Conservation (phyloP, 2,329 filamentous ascomycete genomes). For the Gaeumannomyces sp. region DNA sequence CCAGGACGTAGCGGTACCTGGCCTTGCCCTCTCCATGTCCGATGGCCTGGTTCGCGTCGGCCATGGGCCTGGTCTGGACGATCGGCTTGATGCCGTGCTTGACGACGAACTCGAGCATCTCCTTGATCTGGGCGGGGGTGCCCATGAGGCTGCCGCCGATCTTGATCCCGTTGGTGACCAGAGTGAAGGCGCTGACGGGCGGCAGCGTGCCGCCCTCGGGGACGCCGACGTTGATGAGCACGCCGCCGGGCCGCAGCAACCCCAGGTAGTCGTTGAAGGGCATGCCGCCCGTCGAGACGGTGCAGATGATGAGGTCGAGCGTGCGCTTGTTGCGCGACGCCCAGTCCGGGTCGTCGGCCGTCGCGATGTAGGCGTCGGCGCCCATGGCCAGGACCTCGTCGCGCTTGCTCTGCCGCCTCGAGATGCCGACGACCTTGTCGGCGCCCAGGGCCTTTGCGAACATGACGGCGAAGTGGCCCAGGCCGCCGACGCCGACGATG, state of each 20-base stretch:
- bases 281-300: constrained; percentile 48
- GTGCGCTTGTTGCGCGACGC: constrained; percentile 39
- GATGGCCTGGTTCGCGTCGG: constrained; percentile 50
- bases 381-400: constrained; percentile 14
- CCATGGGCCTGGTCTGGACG: constrained; percentile 50
- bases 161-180: constrained; percentile 51
- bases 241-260: constrained; percentile 60
- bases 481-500: constrained; percentile 15
- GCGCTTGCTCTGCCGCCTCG: constrained; percentile 13
- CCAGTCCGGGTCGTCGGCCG: constrained; percentile 49
- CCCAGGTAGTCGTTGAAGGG: constrained; percentile 56
- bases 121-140: constrained; percentile 52
- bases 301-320: constrained; percentile 55
- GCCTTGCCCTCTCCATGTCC: constrained; percentile 52
- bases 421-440: constrained; percentile 16
- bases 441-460: constrained; percentile 16
- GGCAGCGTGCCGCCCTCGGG: constrained; percentile 48
- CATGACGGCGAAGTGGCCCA: constrained; percentile 17
- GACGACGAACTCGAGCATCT: constrained; percentile 56
- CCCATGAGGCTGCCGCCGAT: constrained; percentile 43
- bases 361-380: constrained; percentile 22
- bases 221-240: constrained; percentile 57
- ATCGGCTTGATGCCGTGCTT: constrained; percentile 53
- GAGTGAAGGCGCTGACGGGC: constrained; percentile 46
- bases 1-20: constrained; percentile 42